Evolutionary conservation across 768 basidiomycete genomes (phyloP).

Genomic region (Agaricus sinodeliciosus): DNA sequence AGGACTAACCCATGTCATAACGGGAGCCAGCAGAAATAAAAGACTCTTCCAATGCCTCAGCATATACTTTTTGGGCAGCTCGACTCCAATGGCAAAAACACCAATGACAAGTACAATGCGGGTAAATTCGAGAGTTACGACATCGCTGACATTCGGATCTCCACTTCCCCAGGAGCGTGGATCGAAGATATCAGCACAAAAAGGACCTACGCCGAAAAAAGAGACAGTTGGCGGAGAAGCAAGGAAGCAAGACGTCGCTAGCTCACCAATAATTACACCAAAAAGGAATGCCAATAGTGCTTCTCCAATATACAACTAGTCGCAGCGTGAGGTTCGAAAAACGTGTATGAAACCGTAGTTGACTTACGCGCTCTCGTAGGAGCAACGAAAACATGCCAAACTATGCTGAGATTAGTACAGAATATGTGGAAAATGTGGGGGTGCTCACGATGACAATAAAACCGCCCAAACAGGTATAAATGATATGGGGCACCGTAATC

Average conservation of each 20-base stretch:
- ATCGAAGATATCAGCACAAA: conserved; percentile 75
- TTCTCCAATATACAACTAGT: conserved; percentile 87
- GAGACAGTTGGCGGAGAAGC: not conserved
- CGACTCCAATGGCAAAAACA: conserved; percentile 97
- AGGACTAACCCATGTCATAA: conserved; percentile 75
- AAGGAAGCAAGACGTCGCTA: not conserved
- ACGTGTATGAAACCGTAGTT: not conserved
- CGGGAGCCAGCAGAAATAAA: conserved; percentile 73
- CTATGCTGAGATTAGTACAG: conserved; percentile 27
- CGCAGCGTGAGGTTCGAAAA: conserved; percentile 6
- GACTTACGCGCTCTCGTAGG: conserved; percentile 74
- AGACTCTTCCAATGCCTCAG: conserved; percentile 88
- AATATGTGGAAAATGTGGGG: not conserved
- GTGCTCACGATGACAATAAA: conserved; percentile 71
- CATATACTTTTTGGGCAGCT: conserved; percentile 95
- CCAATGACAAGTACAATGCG: conserved; percentile 93
- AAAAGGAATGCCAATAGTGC: conserved; percentile 94
- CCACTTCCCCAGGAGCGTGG: conserved; percentile 68
- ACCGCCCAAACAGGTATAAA: conserved; percentile 73
- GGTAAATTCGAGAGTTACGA: conserved; percentile 86
- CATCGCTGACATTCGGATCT: conserved; percentile 45
- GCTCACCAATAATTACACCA: conserved; percentile 80
- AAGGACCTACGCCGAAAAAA: conserved; percentile 54
- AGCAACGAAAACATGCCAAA: conserved; percentile 95
- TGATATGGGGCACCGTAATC: conserved; percentile 64